phyloP scores from a whole-genome alignment of 352 stramenopile genomes.

The Labyrinthula sp. region DNA sequence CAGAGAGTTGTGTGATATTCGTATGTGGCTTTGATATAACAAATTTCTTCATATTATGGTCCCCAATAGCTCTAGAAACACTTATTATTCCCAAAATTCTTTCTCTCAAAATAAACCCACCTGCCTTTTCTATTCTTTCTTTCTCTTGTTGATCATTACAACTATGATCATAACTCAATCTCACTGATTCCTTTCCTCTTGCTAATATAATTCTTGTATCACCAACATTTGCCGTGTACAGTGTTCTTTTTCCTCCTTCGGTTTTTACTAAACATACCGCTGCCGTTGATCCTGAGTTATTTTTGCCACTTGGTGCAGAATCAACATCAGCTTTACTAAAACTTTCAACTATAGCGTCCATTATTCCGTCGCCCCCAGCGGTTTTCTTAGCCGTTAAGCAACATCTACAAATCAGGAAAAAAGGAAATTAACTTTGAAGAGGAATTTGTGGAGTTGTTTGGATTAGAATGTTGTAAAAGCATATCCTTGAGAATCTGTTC shows the following conservation, averaged over 20 bases:
- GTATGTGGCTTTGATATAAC: slow-evolving; percentile 42
- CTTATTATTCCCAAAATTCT: slow-evolving; percentile 47
- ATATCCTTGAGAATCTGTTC: slow-evolving; percentile 35
- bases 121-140: slow-evolving; percentile 40
- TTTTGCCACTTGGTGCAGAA: slow-evolving; percentile 1
- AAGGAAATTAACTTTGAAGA: slow-evolving; percentile 4
- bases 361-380: too few relatives aligned
- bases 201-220: slow-evolving; percentile 45
- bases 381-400: too few relatives aligned
- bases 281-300: slow-evolving; percentile 43
- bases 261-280: slow-evolving; percentile 39
- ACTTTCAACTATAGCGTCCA: too few relatives aligned
- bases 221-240: slow-evolving; percentile 46
- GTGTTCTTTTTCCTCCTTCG: slow-evolving; percentile 22
- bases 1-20: slow-evolving; percentile 20
- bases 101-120: slow-evolving; percentile 43
- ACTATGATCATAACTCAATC: slow-evolving; percentile 42
- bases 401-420: too few relatives aligned
- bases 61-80: slow-evolving; percentile 44
- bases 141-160: slow-evolving; percentile 42
- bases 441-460: slow-evolving; percentile 26
- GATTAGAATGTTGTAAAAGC: slow-evolving; percentile 29
- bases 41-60: slow-evolving; percentile 52
- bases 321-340: slow-evolving; percentile 29
- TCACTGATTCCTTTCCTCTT: slow-evolving; percentile 19